Evolutionary conservation across 768 basidiomycete species (phyloP).

Genomic region (Podaxis rugospora): DNA sequence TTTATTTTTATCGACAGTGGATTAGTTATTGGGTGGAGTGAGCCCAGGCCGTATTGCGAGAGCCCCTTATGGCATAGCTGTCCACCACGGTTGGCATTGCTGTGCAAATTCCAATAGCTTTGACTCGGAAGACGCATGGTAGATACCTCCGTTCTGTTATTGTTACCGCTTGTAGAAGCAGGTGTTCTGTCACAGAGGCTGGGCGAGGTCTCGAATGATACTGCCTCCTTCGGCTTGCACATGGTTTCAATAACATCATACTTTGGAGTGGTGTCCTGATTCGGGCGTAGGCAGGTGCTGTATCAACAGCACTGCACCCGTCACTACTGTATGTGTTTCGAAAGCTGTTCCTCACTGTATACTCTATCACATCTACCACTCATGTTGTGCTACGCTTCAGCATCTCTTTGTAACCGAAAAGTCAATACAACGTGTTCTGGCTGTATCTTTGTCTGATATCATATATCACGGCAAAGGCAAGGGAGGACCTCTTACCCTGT

Average conservation of each 20-base stretch:
- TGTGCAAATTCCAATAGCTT: neutral
- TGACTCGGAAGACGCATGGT: neutral
- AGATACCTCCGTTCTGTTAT: too few species aligned
- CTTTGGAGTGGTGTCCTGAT: neutral
- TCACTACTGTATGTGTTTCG: neutral
- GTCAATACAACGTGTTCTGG: neutral
- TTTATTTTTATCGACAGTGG: neutral
- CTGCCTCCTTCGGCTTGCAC: too few species aligned
- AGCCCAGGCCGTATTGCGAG: neutral
- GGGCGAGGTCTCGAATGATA: too few species aligned
- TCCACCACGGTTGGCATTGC: neutral
- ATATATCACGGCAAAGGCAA: too few species aligned
- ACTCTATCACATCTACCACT: neutral
- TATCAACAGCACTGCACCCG: neutral
- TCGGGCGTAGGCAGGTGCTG: neutral
- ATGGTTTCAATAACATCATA: neutral
- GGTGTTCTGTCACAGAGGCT: neutral
- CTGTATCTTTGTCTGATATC: neutral
- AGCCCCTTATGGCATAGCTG: neutral
- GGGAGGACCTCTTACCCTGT: neutral
- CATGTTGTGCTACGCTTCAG: neutral
- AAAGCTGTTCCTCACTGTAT: neutral
- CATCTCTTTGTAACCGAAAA: neutral
- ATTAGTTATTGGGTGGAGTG: neutral
- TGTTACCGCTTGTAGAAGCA: too few species aligned